phyloP scores from a whole-genome alignment of 1,284 basidiomycete species.

The Boletellus dicymbophilus region DNA sequence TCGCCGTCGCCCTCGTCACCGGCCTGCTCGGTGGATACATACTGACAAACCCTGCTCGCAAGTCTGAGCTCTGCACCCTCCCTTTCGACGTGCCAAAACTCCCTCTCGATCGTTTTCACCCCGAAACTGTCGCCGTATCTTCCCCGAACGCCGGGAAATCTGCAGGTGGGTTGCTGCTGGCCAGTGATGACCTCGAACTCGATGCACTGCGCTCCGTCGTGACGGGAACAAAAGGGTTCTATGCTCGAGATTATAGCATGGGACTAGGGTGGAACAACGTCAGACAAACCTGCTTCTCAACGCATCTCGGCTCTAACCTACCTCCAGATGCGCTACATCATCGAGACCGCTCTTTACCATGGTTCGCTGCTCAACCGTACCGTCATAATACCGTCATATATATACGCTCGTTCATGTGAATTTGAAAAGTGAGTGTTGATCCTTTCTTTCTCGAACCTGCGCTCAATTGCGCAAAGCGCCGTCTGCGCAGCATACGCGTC shows the following conservation, averaged over 20 bases:
- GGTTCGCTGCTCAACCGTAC: slow-evolving; percentile 40
- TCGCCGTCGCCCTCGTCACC: slow-evolving; percentile 22
- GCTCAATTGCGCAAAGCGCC: slow-evolving; percentile 14
- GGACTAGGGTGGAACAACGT: slow-evolving; percentile 37
- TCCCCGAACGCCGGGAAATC: background rate
- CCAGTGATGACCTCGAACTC: slow-evolving; percentile 21
- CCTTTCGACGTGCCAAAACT: slow-evolving; percentile 12
- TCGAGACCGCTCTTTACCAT: slow-evolving; percentile 41
- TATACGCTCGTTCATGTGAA: slow-evolving; percentile 44
- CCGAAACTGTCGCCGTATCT: background rate
- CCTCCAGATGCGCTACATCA: slow-evolving; percentile 39
- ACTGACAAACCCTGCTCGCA: slow-evolving; percentile 15
- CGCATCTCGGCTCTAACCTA: slow-evolving; percentile 8
- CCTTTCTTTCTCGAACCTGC: background rate
- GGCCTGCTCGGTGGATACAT: slow-evolving; percentile 32
- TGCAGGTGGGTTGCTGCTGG: slow-evolving; percentile 13
- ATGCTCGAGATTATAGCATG: slow-evolving; percentile 35
- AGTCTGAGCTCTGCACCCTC: slow-evolving; percentile 18
- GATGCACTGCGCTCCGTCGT: slow-evolving; percentile 24
- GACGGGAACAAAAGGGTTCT: slow-evolving; percentile 27
- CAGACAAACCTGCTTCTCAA: slow-evolving; percentile 1
- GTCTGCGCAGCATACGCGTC: slow-evolving; percentile 36
- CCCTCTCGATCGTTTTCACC: background rate
- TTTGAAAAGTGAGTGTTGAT: slow-evolving; percentile 30
- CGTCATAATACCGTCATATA: slow-evolving; percentile 38